phyloP scores from a whole-genome alignment of 257 asterid species.

The Parsonsia alboflavescens region DNA sequence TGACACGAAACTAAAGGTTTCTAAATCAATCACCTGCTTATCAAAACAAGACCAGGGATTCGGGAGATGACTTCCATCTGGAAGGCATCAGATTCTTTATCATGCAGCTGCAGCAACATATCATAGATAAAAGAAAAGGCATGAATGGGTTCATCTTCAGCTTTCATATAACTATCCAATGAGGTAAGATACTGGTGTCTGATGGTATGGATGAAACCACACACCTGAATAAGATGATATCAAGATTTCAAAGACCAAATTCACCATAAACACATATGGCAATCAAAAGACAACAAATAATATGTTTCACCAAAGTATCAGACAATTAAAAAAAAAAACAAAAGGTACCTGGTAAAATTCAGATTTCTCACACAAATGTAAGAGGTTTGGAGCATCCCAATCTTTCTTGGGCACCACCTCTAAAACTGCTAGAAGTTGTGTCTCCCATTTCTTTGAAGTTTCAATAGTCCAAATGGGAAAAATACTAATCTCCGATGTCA shows the following conservation, averaged over 20 bases:
- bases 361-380: slow-evolving; percentile 59
- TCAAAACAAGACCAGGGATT: slow-evolving; percentile 58
- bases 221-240: slow-evolving; percentile 50
- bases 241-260: slow-evolving; percentile 10
- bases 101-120: slow-evolving; percentile 39
- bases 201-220: slow-evolving; percentile 78
- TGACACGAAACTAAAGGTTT: background rate
- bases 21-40: slow-evolving; percentile 60
- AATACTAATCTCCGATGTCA: slow-evolving; percentile 52
- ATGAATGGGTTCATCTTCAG: slow-evolving; percentile 56
- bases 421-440: slow-evolving; percentile 65
- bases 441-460: slow-evolving; percentile 50
- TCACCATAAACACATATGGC: background rate
- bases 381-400: slow-evolving; percentile 75
- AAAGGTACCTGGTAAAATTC: slow-evolving; percentile 77
- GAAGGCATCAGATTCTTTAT: slow-evolving; percentile 53
- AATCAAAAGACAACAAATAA: background rate
- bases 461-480: slow-evolving; percentile 26
- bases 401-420: slow-evolving; percentile 61
- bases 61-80: slow-evolving; percentile 66
- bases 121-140: slow-evolving; percentile 70
- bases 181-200: slow-evolving; percentile 63
- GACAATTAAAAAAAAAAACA: too few relatives aligned
- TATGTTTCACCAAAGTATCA: background rate
- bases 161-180: slow-evolving; percentile 77